Conservation (phyloP, 139 green algal genomes). For the Micractinium sp. region DNA sequence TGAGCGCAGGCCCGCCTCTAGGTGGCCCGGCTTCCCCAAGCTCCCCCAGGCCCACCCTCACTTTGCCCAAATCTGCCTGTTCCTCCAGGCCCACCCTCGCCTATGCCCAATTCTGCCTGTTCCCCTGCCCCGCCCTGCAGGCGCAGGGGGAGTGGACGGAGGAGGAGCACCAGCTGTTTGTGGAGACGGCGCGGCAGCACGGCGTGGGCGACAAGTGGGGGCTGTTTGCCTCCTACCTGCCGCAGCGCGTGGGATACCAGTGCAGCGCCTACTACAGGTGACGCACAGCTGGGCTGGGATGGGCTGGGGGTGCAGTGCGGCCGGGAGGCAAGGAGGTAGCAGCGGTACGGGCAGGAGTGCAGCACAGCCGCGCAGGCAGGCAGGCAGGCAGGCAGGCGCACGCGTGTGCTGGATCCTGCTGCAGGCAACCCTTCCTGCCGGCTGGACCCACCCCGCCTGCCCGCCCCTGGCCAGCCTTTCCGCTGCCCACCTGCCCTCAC, state of each 20-base stretch:
- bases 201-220: slow-evolving; percentile 83
- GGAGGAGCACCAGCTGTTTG: slow-evolving; percentile 71
- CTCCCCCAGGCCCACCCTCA: too few relatives aligned
- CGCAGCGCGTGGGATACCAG: slow-evolving; percentile 79
- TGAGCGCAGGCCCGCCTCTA: too few relatives aligned
- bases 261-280: slow-evolving; percentile 71
- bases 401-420: too few relatives aligned
- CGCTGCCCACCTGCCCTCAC: background rate
- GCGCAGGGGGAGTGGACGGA: slow-evolving; percentile 32
- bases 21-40: too few relatives aligned
- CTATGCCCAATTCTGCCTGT: background rate
- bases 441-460: too few relatives aligned
- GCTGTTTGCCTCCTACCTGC: slow-evolving; percentile 76
- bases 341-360: too few relatives aligned
- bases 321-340: too few relatives aligned
- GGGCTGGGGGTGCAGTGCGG: background rate
- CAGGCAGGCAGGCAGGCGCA: too few relatives aligned
- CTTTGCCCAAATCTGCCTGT: background rate
- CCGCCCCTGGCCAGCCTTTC: too few relatives aligned
- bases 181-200: slow-evolving; percentile 58
- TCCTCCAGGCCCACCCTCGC: background rate
- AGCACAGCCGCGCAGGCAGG: too few relatives aligned
- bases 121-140: background rate
- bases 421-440: too few relatives aligned
- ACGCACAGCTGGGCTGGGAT: background rate